Conservation (phyloP, 495 filamentous ascomycete genomes). For the Astrocystis sublimbata region DNA sequence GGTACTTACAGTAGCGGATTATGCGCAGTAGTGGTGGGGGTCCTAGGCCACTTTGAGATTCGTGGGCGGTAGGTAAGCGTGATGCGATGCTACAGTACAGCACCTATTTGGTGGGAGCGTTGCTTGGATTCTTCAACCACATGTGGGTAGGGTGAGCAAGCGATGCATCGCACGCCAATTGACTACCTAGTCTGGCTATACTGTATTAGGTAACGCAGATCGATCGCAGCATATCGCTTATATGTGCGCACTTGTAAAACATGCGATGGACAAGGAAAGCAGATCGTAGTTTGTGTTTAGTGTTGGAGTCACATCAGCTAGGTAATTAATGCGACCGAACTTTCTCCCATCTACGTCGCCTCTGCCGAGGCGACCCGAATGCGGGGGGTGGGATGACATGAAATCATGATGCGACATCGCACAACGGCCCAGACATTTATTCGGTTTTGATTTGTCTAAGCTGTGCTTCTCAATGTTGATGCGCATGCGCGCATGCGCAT, state of each 20-base stretch:
- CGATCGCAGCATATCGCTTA: too few species aligned
- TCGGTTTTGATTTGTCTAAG: neutral
- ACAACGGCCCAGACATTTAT: neutral
- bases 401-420: neutral
- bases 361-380: neutral
- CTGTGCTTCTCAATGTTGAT: neutral
- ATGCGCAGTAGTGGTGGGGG: neutral
- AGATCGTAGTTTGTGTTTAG: neutral
- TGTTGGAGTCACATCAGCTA: neutral
- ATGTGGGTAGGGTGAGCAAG: neutral
- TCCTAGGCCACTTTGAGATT: too few species aligned
- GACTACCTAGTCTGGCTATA: too few species aligned
- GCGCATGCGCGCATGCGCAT: neutral
- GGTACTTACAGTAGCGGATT: neutral
- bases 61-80: too few species aligned
- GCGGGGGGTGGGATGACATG: neutral
- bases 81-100: too few species aligned
- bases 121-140: too few species aligned
- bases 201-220: too few species aligned
- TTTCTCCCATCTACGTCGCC: neutral
- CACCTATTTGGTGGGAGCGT: too few species aligned
- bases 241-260: too few species aligned
- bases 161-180: neutral
- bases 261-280: conserved; percentile 7
- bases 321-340: neutral